Conservation (phyloP, 2,329 filamentous ascomycete species). For the Aspergillus quadrilineatus region DNA sequence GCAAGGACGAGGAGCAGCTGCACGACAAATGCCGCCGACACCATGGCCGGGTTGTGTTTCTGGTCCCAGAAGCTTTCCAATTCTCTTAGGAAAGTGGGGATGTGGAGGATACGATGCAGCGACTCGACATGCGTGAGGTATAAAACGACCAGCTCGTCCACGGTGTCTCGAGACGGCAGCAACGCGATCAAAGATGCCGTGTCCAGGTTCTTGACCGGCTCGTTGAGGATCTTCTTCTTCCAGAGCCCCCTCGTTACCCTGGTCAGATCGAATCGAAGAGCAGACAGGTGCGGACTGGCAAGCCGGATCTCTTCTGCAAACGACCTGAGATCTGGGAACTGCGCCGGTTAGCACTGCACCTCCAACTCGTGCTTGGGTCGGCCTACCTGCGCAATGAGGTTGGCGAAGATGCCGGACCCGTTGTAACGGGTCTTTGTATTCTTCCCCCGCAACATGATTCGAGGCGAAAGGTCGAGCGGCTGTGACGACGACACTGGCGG, state of each 20-base stretch:
- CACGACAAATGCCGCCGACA: slow-evolving; percentile 34
- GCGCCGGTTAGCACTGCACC: slow-evolving; percentile 12
- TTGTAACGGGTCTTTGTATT: slow-evolving; percentile 44
- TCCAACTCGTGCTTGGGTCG: neutral
- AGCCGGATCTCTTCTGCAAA: slow-evolving; percentile 41
- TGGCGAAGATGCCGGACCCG: slow-evolving; percentile 41
- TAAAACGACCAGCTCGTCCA: slow-evolving; percentile 38
- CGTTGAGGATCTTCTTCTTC: slow-evolving; percentile 31
- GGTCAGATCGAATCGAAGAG: slow-evolving; percentile 35
- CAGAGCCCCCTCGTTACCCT: slow-evolving; percentile 33
- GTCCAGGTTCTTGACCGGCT: slow-evolving; percentile 31
- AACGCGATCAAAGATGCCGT: slow-evolving; percentile 31
- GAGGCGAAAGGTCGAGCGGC: slow-evolving; percentile 33
- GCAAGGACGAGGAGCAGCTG: slow-evolving; percentile 41
- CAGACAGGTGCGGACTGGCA: slow-evolving; percentile 36
- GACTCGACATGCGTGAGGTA: slow-evolving; percentile 44
- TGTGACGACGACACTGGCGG: slow-evolving; percentile 30
- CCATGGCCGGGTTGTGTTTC: slow-evolving; percentile 25
- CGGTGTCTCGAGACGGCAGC: slow-evolving; percentile 35
- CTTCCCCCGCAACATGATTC: slow-evolving; percentile 38
- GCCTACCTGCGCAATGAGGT: slow-evolving; percentile 39
- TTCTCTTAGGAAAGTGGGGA: slow-evolving; percentile 41
- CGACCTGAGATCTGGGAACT: slow-evolving; percentile 41
- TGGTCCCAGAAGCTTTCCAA: slow-evolving; percentile 38
- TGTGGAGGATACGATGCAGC: slow-evolving; percentile 42